phyloP scores from a whole-genome alignment of 805 yeast genomes.

The Maudiozyma barnettii region DNA sequence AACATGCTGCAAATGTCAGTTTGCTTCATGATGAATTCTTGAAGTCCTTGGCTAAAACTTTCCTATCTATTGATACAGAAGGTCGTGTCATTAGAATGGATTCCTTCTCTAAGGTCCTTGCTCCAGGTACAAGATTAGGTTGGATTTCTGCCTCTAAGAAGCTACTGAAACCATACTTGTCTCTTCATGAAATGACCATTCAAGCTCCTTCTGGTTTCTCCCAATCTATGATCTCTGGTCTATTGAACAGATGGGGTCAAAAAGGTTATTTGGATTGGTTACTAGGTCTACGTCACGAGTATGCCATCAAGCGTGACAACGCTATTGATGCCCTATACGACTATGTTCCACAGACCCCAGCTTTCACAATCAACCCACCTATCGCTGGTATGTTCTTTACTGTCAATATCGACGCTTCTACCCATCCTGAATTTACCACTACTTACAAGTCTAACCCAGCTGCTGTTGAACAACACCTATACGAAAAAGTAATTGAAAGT shows the following conservation, averaged over 20 bases:
- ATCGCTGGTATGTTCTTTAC: slow-evolving; percentile 86
- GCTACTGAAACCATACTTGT: slow-evolving; percentile 54
- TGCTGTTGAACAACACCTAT: slow-evolving; percentile 55
- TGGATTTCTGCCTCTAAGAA: slow-evolving; percentile 72
- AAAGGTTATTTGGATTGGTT: slow-evolving; percentile 83
- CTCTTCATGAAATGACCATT: slow-evolving; percentile 71
- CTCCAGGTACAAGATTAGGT: slow-evolving; percentile 85
- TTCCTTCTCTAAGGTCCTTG: slow-evolving; percentile 82
- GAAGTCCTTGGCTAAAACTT: slow-evolving; percentile 61
- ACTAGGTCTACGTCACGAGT: slow-evolving; percentile 70
- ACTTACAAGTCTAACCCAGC: slow-evolving; percentile 49
- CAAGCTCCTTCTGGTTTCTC: slow-evolving; percentile 80
- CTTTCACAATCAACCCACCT: slow-evolving; percentile 43
- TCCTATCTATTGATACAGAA: slow-evolving; percentile 65
- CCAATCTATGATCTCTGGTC: slow-evolving; percentile 57
- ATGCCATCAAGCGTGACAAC: slow-evolving; percentile 79
- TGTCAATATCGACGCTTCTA: slow-evolving; percentile 59
- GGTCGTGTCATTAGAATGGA: slow-evolving; percentile 88
- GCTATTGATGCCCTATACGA: slow-evolving; percentile 67
- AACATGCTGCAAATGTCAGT: slow-evolving; percentile 10
- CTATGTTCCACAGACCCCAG: slow-evolving; percentile 32
- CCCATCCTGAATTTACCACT: slow-evolving; percentile 64
- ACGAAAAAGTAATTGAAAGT: slow-evolving; percentile 46
- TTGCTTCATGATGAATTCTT: slow-evolving; percentile 55
- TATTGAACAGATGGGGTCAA: slow-evolving; percentile 85